Conservation (phyloP, 2,329 filamentous ascomycete genomes). For the Blumeria hordei region DNA sequence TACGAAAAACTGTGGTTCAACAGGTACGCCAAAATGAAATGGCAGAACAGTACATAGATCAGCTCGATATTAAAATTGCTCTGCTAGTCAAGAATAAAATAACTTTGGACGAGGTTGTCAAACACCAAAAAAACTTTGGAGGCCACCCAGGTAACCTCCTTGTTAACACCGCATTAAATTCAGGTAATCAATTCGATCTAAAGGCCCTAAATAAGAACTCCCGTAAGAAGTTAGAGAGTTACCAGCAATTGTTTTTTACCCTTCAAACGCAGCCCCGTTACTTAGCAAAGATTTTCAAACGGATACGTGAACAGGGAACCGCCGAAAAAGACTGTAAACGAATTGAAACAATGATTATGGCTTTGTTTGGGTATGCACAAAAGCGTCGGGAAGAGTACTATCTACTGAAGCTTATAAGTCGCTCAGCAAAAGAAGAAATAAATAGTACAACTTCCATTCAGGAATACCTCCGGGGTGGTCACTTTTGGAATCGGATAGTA, state of each 20-base stretch:
- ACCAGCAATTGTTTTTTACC: slow-evolving; percentile 93
- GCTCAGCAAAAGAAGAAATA: slow-evolving; percentile 68
- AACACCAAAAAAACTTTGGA: slow-evolving; percentile 89
- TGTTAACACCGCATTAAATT: slow-evolving; percentile 69
- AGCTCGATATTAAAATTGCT: slow-evolving; percentile 96
- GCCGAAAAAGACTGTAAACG: slow-evolving; percentile 82
- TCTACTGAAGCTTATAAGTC: slow-evolving; percentile 63
- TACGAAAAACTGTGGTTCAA: slow-evolving; percentile 89
- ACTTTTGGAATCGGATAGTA: slow-evolving; percentile 79
- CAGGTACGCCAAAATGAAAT: slow-evolving; percentile 94
- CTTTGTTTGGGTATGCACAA: slow-evolving; percentile 87
- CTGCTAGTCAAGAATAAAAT: slow-evolving; percentile 99
- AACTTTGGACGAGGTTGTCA: slow-evolving; percentile 88
- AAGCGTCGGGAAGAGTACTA: slow-evolving; percentile 96
- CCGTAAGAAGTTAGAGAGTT: slow-evolving; percentile 80
- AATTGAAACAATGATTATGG: slow-evolving; percentile 86
- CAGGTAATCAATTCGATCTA: slow-evolving; percentile 79
- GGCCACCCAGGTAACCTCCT: slow-evolving; percentile 68
- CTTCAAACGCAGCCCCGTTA: slow-evolving; percentile 94
- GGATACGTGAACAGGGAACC: slow-evolving; percentile 59
- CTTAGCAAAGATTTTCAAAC: slow-evolving; percentile 65
- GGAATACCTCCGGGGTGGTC: slow-evolving; percentile 72
- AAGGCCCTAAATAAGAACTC: slow-evolving; percentile 96
- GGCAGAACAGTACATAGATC: slow-evolving; percentile 92
- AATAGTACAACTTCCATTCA: slow-evolving; percentile 48